A percentile compares a stretch with the other conserved stretches of the same genome.
Evolutionary conservation across 169 alveolate species (phyloP).

Genomic region (Plasmodium falciparum): DNA sequence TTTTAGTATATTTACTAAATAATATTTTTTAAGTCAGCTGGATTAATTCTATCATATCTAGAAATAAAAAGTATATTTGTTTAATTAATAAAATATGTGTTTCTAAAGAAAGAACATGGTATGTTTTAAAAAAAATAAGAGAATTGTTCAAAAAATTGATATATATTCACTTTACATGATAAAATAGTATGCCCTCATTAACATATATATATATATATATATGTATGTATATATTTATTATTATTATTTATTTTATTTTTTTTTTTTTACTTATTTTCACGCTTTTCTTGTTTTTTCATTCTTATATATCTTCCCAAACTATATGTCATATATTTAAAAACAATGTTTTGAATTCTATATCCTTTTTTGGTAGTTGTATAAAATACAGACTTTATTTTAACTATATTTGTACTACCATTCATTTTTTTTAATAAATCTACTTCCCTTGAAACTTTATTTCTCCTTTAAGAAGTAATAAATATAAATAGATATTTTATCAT

Average conservation of each 20-base stretch:
- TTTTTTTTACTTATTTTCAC: conserved; percentile 52
- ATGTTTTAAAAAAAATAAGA: background rate
- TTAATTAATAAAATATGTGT: background rate
- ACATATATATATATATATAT: no score
- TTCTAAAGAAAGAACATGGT: background rate
- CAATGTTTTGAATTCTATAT: conserved; percentile 56
- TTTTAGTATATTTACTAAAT: conserved; percentile 28
- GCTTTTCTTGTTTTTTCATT: conserved; percentile 57
- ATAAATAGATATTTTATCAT: background rate
- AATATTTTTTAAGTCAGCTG: conserved; percentile 42
- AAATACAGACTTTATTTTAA: conserved; percentile 46
- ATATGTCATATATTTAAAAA: conserved; percentile 66
- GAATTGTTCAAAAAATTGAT: no score
- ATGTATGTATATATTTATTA: background rate
- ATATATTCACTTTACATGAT: background rate
- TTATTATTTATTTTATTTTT: conserved; percentile 8
- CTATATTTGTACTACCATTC: conserved; percentile 49
- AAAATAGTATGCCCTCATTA: background rate
- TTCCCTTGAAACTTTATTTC: conserved; percentile 75
- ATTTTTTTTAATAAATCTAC: conserved; percentile 57
- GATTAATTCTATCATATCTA: conserved; percentile 27
- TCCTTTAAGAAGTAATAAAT: conserved; percentile 16
- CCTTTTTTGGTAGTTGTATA: conserved; percentile 68
- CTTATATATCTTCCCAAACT: conserved; percentile 66
- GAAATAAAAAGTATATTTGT: background rate